Base-by-base conservation (phyloP, 1,284 basidiomycete genomes). In the Golubevia pallescens region DNA sequence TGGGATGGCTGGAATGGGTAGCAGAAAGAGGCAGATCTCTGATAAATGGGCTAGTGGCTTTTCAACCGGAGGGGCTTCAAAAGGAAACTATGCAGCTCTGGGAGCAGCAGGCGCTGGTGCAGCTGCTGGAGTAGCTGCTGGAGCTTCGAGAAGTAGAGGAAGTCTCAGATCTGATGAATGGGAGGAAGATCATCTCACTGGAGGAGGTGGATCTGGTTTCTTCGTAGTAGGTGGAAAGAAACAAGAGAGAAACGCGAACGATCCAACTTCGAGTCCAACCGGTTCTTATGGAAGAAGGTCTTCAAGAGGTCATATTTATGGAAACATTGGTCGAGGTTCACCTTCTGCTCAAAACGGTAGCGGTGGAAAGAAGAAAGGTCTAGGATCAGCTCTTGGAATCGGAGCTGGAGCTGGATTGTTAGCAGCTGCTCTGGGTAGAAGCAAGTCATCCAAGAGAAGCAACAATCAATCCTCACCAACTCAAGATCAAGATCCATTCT, bases 191-290 rank as follows among this genome's bases (percentile, higher is more conserved):
- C 67, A 71, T 28, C 68, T 78, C 0, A 68, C 65, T 1, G 70
- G 74, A 20, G 70, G 74, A 8, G 68, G 68, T n/a, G 42, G 57
- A 6, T 61, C 66, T 16, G 70, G 69, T 23, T 74, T 74, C 16
- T 78, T 78, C 68, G 74, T 78, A 48, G 74, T 78, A 48, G 75
- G 74, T 4, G 75, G 74, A 23, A 52, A 56, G 14, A 21, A 32
- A 19, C 14, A 55, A 23, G 51, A 38, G 4, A 10, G 20, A 16
- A 8, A 13, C 1, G 28, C 28, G 28, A 28, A 28, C 28, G 51
- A 19, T 8, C 23, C 53, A 21, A 48, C 8, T 48, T 16, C 8
- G 16, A 48, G 42, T 48, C 42, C 42, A 13, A 10, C 13, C 16
- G 42, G 42, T 16, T 48, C 42, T 48, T 16, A 48, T 13, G 42